These are phyloP conservation scores for Solanum lignicaule DNA, from an alignment of 257 asterid genomes.

Conservation along the genomic window DNA sequence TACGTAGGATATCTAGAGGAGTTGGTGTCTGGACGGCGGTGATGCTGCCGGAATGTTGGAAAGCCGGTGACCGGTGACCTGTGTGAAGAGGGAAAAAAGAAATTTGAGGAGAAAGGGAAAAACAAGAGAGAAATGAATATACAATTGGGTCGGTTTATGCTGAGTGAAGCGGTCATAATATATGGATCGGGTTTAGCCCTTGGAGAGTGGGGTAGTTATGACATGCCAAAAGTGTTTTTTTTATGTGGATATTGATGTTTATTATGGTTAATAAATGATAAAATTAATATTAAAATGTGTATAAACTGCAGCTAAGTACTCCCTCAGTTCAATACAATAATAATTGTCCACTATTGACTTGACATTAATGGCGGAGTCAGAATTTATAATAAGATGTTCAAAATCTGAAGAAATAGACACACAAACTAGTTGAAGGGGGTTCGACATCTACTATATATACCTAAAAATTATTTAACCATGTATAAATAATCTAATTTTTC, in stretches of 20 bases:
- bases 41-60: constrained; percentile 16
- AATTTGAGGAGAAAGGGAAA: constrained; percentile 5
- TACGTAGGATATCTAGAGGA: background rate
- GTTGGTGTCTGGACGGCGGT: background rate
- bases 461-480: too few species aligned
- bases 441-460: too few species aligned
- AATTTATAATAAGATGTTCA: accelerated
- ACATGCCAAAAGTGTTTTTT: background rate
- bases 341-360: accelerated
- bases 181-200: background rate
- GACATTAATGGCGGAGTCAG: accelerated
- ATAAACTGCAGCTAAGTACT: background rate
- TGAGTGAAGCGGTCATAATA: background rate
- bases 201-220: background rate
- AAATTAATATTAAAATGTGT: background rate
- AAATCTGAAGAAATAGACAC: accelerated
- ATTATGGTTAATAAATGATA: background rate
- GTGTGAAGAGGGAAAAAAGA: constrained; percentile 1
- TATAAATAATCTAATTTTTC: too few species aligned
- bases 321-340: accelerated
- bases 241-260: background rate
- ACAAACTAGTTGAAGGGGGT: accelerated
- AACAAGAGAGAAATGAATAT: background rate
- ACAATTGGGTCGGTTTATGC: background rate
- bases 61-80: constrained; percentile 9